Evolutionary conservation across 257 asterid species (phyloP).

Genomic region (Nicotiana knightiana): DNA sequence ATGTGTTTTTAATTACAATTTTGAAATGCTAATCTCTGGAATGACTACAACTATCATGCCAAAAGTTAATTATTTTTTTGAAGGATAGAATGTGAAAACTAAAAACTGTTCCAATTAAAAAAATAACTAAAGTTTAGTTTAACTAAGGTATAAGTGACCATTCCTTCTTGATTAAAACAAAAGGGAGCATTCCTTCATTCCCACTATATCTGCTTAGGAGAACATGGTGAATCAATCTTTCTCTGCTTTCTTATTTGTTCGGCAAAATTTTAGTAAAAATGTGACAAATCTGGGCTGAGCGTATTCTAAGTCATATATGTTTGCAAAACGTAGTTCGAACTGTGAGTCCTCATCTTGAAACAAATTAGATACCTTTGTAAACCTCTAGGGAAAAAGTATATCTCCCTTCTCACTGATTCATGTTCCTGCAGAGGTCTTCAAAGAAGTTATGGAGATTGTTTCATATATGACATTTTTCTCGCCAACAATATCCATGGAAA

Average conservation of each 20-base stretch:
- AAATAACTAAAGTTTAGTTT: no score
- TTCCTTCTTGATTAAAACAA: background rate
- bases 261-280: background rate
- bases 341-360: background rate
- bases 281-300: background rate
- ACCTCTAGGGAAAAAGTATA: background rate
- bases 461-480: constrained; percentile 95
- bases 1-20: no score
- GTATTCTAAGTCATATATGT: background rate
- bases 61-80: no score
- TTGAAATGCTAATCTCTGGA: no score
- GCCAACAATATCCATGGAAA: constrained; percentile 84
- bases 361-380: background rate
- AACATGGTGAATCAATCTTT: background rate
- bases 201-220: background rate
- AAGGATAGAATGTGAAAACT: no score
- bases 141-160: no score
- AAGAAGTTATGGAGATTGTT: constrained; percentile 95
- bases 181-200: background rate
- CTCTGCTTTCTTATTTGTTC: background rate
- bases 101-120: no score
- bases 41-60: no score
- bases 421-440: constrained; percentile 80
- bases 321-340: background rate
- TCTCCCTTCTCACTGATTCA: background rate